Base-by-base conservation (phyloP, 1,284 basidiomycete species). In the Puccinia coronata region DNA sequence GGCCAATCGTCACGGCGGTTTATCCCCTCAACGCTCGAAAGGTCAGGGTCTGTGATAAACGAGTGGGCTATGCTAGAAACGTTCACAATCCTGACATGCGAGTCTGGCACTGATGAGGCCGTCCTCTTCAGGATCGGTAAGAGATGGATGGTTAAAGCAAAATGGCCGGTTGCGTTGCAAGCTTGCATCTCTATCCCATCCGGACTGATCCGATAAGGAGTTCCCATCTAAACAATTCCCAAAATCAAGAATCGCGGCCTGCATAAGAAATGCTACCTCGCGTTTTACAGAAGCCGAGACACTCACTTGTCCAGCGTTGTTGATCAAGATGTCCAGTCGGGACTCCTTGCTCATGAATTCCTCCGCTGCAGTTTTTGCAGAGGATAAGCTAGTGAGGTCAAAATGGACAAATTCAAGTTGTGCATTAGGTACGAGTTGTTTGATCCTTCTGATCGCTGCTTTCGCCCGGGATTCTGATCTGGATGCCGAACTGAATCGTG, bases 281-380 rank as follows among this genome's bases (percentile, higher is more conserved):
- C n/a, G n/a, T 5, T 18, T 39, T 20, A 36, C 25, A 77, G 8
- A 76, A 72, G 55, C 20, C n/a, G n/a, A 59, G 28, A 47, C 8
- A 70, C 67, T 43, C 12, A 79, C 77, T 5, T 59, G 82, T 74
- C 85, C 85, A 36, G 85, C 85, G 61, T 86, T 86, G 81, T 84
- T 83, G 76, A 85, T 82, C 41, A 86, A 69, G n/a, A 86, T 86
- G 83, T 86, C 85, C 47, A 86, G 82, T 6, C 84, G 69, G 43
- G 83, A 59, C 59, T 85, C 85, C 70, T 83, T 72, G 0, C 80
- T 61, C 14, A 82, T 36, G 39, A 86, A 83, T 31, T 83, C 80
- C n/a, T 84, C 82, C 5, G 85, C 85, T 0, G 85, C 83, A 63
- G 82, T 74, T 57, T 83, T 83, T 0, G 84, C 83, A 1, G 83